These are phyloP conservation scores for Podaxis sp. DNA, from an alignment of 768 basidiomycete species.

Conservation along the genomic window DNA sequence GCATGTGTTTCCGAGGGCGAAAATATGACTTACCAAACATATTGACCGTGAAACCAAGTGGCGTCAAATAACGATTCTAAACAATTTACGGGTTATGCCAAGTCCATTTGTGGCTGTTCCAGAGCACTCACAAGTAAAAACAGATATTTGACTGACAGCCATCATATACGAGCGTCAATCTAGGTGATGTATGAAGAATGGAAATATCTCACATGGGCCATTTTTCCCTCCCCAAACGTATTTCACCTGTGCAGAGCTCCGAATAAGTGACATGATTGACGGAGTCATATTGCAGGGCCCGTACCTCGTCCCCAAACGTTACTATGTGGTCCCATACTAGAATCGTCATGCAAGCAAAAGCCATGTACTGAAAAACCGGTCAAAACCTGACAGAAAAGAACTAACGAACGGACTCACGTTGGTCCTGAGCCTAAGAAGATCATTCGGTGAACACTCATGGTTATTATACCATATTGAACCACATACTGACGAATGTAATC, in stretches of 20 bases:
- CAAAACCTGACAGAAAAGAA: neutral
- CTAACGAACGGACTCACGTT: neutral
- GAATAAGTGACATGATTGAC: neutral
- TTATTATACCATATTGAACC: neutral
- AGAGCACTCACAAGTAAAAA: conserved; percentile 37
- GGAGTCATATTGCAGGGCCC: neutral
- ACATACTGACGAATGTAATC: neutral
- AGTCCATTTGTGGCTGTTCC: too few relatives aligned
- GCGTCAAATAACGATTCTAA: conserved; percentile 68
- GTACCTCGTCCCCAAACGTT: conserved; percentile 44
- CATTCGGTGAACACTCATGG: neutral
- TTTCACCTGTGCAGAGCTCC: conserved; percentile 31
- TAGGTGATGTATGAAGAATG: neutral
- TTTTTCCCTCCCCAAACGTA: conserved; percentile 53
- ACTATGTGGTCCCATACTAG: conserved; percentile 59
- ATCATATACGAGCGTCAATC: neutral
- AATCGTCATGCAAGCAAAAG: conserved; percentile 47
- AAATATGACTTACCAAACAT: conserved; percentile 35
- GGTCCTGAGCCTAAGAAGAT: neutral
- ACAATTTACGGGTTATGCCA: neutral
- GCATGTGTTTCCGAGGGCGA: neutral
- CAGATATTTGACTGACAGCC: conserved; percentile 36
- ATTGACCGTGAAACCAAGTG: conserved; percentile 61
- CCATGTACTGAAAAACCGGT: conserved; percentile 42
- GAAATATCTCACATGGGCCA: conserved; percentile 36